A percentile compares a stretch with the other conserved stretches of the same genome.
These are phyloP conservation scores for Sarocladiaceae sp. DNA, from an alignment of 2,329 filamentous ascomycete genomes.

Conservation along the genomic window DNA sequence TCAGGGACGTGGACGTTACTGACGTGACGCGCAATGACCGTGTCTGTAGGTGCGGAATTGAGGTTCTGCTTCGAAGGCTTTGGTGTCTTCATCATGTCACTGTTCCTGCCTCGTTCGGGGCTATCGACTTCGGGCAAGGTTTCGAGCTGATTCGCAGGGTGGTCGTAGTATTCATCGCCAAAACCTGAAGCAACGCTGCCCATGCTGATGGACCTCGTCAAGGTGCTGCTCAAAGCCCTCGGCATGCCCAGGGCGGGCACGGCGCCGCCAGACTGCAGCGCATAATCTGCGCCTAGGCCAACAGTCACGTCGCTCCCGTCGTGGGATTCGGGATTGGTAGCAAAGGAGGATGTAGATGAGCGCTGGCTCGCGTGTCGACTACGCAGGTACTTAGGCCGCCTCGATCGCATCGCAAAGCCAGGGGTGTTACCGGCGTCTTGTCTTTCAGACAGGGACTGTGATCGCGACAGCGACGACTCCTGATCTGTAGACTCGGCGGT, in stretches of 20 bases:
- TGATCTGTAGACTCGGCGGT: slow-evolving; percentile 3
- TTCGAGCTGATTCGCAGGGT: slow-evolving; percentile 41
- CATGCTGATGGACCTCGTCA: slow-evolving; percentile 77
- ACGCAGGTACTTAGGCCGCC: slow-evolving; percentile 54
- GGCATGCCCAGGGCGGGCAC: slow-evolving; percentile 51
- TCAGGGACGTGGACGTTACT: slow-evolving; percentile 89
- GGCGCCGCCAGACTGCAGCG: slow-evolving; percentile 76
- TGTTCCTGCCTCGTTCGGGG: slow-evolving; percentile 31
- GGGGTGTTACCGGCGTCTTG: slow-evolving; percentile 43
- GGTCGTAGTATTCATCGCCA: slow-evolving; percentile 56
- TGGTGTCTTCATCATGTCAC: slow-evolving; percentile 63
- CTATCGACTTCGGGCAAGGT: slow-evolving; percentile 46
- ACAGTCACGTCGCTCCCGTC: slow-evolving; percentile 72
- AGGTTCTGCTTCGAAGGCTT: slow-evolving; percentile 52
- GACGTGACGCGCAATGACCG: slow-evolving; percentile 81
- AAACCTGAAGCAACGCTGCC: slow-evolving; percentile 75
- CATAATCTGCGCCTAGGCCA: slow-evolving; percentile 67
- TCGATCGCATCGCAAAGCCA: slow-evolving; percentile 40
- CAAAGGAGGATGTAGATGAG: slow-evolving; percentile 57
- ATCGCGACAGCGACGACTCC: slow-evolving; percentile 23
- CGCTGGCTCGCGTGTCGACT: slow-evolving; percentile 54
- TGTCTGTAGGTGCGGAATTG: slow-evolving; percentile 70
- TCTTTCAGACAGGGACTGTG: slow-evolving; percentile 25
- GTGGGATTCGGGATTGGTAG: slow-evolving; percentile 47
- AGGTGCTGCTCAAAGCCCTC: slow-evolving; percentile 40